Conservation (phyloP, 768 basidiomycete genomes). For the Boletellus ananas region DNA sequence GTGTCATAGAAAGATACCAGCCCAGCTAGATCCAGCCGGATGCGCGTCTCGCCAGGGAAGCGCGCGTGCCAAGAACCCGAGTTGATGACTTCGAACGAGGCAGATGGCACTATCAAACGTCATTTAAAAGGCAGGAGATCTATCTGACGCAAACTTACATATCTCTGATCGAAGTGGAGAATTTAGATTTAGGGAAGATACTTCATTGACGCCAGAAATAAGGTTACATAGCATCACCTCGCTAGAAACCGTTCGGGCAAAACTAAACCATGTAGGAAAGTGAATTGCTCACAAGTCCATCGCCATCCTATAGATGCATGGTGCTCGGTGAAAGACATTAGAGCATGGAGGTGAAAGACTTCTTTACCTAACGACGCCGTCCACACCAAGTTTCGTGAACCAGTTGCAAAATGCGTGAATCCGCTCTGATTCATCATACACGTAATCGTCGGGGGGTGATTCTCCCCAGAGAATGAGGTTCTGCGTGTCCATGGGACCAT, state of each 20-base stretch:
- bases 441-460: slow-evolving; percentile 19
- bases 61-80: slow-evolving; percentile 18
- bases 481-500: slow-evolving; percentile 34
- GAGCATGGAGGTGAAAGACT: too few relatives aligned
- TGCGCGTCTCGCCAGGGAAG: slow-evolving; percentile 21
- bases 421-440: slow-evolving; percentile 18
- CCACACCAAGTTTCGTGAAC: slow-evolving; percentile 28
- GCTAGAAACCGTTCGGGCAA: slow-evolving; percentile 22
- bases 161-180: too few relatives aligned
- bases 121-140: not conserved
- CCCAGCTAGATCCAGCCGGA: slow-evolving; percentile 10
- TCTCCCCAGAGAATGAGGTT: slow-evolving; percentile 33
- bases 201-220: slow-evolving; percentile 34
- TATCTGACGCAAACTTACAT: too few relatives aligned
- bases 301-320: slow-evolving; percentile 37
- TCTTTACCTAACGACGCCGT: slow-evolving; percentile 32
- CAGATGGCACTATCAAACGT: not conserved
- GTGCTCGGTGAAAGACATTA: not conserved
- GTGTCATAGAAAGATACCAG: slow-evolving; percentile 10
- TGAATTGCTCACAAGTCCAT: slow-evolving; percentile 41
- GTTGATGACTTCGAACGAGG: slow-evolving; percentile 8
- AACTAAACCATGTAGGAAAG: not conserved
- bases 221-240: slow-evolving; percentile 52
- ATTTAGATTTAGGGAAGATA: slow-evolving; percentile 37
- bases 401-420: slow-evolving; percentile 30